Percentiles rank a stretch among this genome's conserved stretches.
Conservation (phyloP, 2,329 filamentous ascomycete species). For the Alternaria novae-zelandiae region DNA sequence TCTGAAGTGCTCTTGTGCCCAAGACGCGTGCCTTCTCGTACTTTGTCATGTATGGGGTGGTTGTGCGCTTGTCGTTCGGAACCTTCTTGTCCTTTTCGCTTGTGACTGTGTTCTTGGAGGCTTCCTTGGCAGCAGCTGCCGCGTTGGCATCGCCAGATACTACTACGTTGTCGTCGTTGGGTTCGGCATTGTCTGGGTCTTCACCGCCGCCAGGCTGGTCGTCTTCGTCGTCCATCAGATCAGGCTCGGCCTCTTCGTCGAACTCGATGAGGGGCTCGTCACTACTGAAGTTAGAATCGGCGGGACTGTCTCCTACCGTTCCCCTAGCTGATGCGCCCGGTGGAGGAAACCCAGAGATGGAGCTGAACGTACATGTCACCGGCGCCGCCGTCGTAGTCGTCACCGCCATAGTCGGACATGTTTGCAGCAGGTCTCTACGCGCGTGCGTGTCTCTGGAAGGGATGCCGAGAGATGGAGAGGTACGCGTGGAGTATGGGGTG, state of each 20-base stretch:
- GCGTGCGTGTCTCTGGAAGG: background rate
- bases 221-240: slow-evolving; percentile 70
- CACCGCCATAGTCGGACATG: slow-evolving; percentile 57
- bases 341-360: background rate
- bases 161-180: slow-evolving; percentile 52
- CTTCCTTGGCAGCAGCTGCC: slow-evolving; percentile 49
- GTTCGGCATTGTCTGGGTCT: slow-evolving; percentile 42
- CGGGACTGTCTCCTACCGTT: background rate
- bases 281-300: slow-evolving; percentile 24
- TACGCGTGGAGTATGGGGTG: slow-evolving; percentile 6
- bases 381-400: slow-evolving; percentile 44
- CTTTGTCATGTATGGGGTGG: slow-evolving; percentile 99
- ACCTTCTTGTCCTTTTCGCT: slow-evolving; percentile 81
- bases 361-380: slow-evolving; percentile 37
- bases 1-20: slow-evolving; percentile 91
- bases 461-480: background rate
- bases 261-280: slow-evolving; percentile 55
- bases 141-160: slow-evolving; percentile 60
- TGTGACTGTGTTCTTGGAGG: slow-evolving; percentile 62
- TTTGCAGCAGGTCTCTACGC: slow-evolving; percentile 9
- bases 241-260: slow-evolving; percentile 66
- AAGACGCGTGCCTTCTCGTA: slow-evolving; percentile 95
- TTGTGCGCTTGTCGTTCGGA: slow-evolving; percentile 82
- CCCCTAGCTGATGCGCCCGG: slow-evolving; percentile 10
- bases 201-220: slow-evolving; percentile 54